Percentiles rank a stretch among this genome's conserved stretches.
Conservation (phyloP, 2,329 filamentous ascomycete species). For the Chaetomium sp. region DNA sequence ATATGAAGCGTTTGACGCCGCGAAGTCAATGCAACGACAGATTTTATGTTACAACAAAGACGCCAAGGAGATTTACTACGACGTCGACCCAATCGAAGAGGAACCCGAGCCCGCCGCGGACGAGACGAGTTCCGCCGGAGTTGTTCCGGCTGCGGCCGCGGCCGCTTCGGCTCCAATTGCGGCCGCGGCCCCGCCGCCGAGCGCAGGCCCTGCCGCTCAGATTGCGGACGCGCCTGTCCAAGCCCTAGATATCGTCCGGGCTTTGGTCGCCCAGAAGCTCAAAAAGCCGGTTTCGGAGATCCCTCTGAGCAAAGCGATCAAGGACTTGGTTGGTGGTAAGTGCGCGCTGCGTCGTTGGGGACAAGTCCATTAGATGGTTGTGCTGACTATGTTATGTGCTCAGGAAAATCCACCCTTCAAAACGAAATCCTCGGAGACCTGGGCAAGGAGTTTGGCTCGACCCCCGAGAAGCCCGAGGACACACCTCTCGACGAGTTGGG, state of each 20-base stretch:
- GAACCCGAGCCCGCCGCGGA: slow-evolving; percentile 57
- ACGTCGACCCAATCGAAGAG: slow-evolving; percentile 90
- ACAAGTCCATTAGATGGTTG: not conserved
- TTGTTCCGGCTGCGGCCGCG: slow-evolving; percentile 42
- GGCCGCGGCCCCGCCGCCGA: slow-evolving; percentile 53
- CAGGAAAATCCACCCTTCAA: slow-evolving; percentile 95
- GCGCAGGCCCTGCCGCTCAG: slow-evolving; percentile 78
- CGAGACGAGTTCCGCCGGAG: slow-evolving; percentile 34
- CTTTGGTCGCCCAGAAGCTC: slow-evolving; percentile 91
- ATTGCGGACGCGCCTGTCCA: slow-evolving; percentile 82
- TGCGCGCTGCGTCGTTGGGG: not conserved
- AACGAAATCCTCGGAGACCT: slow-evolving; percentile 98
- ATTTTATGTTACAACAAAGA: slow-evolving; percentile 99
- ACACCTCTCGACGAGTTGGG: slow-evolving; percentile 92
- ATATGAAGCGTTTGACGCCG: slow-evolving; percentile 97
- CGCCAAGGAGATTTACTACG: slow-evolving; percentile 98
- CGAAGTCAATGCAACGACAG: slow-evolving; percentile 90
- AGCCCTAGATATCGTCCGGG: slow-evolving; percentile 82
- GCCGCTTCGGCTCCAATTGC: slow-evolving; percentile 47
- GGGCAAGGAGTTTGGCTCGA: slow-evolving; percentile 96
- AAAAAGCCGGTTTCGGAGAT: slow-evolving; percentile 90
- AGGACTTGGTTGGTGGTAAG: slow-evolving; percentile 94
- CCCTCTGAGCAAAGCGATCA: slow-evolving; percentile 92
- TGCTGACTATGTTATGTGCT: slow-evolving; percentile 3
- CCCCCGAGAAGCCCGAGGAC: slow-evolving; percentile 97